These are phyloP conservation scores for Blastocystis hominis DNA, from an alignment of 352 stramenopile species.

Conservation along the genomic window DNA sequence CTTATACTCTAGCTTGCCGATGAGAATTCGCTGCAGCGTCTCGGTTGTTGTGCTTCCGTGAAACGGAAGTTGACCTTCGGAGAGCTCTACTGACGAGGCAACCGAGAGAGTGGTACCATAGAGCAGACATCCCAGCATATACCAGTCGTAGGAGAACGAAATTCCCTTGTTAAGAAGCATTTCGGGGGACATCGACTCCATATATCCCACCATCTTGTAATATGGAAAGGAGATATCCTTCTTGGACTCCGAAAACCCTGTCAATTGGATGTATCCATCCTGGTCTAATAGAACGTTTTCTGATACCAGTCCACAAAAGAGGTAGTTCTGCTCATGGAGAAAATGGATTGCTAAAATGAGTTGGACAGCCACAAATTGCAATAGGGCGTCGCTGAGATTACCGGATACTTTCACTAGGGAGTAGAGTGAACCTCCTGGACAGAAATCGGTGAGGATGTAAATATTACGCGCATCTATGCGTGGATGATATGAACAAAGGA, in stretches of 20 bases:
- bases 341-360: background rate
- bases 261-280: background rate
- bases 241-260: background rate
- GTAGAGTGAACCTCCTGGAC: constrained; percentile 7
- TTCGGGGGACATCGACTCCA: constrained; percentile 16
- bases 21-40: constrained; percentile 10
- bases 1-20: constrained; percentile 29
- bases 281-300: constrained; percentile 38
- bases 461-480: constrained; percentile 17
- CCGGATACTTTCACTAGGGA: background rate
- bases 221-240: background rate
- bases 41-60: background rate
- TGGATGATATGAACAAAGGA: background rate
- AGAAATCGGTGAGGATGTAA: constrained; percentile 23
- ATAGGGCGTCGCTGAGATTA: background rate
- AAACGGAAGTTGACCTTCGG: constrained; percentile 18
- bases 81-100: background rate
- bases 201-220: constrained; percentile 18
- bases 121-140: constrained; percentile 30
- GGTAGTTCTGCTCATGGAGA: background rate
- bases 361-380: background rate
- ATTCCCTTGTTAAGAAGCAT: constrained; percentile 48
- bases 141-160: background rate
- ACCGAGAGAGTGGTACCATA: background rate
- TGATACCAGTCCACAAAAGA: background rate